Base-by-base conservation (phyloP, 257 asterid genomes). In the Jacaranda copaia region DNA sequence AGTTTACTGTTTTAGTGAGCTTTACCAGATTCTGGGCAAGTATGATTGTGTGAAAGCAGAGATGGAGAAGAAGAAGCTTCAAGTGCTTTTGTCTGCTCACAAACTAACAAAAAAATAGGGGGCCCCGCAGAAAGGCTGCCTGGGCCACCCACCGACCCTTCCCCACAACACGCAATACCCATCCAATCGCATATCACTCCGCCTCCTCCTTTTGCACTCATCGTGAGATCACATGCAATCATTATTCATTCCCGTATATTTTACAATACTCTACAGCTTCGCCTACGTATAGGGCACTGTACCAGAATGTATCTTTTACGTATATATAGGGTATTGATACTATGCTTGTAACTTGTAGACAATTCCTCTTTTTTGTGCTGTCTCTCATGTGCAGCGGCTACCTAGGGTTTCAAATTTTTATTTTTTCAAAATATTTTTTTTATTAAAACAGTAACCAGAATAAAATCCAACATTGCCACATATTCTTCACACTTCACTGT, bases 41-140 rank as follows among this genome's bases (percentile, higher is more conserved):
- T 14, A 75, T 72, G 81, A 77, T 48, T 49, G 89, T 85, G 84
- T 82, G 89, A 81, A 86, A 79, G 81, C 82, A 66, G 42, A 66
- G 84, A 51, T 53, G 80, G 67, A 56, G 87, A 79, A 77, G 86
- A 74, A 84, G 84, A 80, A 82, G 85, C 80, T 82, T 75, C 70
- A 48, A 46, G 59, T 76, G 86, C 89, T 88, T 88, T 86, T 86
- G 91, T 88, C 89, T 82, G 87, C 88, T 84, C 77, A 81, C 36
- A 75, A 81, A 84, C 85, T 84, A 84, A 76, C 88, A 86, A 82
- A 88, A 88, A 76, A 76, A 13, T 5, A 42, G 52, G 6, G 86
- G 88, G 68, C 0, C 88, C 86, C 84, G 53, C 76, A 46, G 43
- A 82, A 87, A 84, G 90, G 79, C 79, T 68, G 84, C 79, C 62